Base-by-base conservation (phyloP, 345 rosid genomes). In the Eucalyptus paniculata region DNA sequence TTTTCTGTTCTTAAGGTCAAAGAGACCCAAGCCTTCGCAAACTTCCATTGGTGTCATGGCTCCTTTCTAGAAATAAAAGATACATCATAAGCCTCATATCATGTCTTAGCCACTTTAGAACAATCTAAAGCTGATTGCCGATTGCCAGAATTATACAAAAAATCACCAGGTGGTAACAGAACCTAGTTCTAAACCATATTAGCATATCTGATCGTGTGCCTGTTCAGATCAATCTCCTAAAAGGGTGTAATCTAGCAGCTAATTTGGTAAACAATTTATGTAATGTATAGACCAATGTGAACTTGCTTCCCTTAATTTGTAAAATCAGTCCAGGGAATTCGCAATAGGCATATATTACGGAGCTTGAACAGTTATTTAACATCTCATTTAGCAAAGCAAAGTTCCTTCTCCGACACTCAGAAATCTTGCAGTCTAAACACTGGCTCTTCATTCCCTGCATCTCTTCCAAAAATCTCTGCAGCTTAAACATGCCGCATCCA, bases 1-100 rank as follows among this genome's bases (percentile, higher is more conserved):
- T 91, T 96, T 98, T 91, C 99, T 94, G 95, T 97, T 96, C 96
- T 96, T 96, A 49, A 97, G 96, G 90, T 95, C 99, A 89, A 95
- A 93, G 50, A 98, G 96, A 80, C 99, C 99, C 87, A 98, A 93
- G 86, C 99, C 99, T 89, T 96, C 97, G 26, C 97, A 94, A 58
- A 97, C 99, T 93, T 98, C 99, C 94, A 92, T 95, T 8, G 99
- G 99, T 24, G 98, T 92, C 99, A 98, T 98, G 60, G 99, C 99
- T 90, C 99, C 99, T 95, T 94, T 97, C 99, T 98, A 77, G 47
- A 77, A 77, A 77, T 21, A 42, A 40, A 77, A 77, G 85, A 77
- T 40, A 21, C 8, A 37, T 11, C 47, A 77, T 77, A 40, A 77
- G 85, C 47, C 30, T 77, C 26, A 77, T 77, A 77, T 77, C 47